phyloP scores from a whole-genome alignment of 371 early-diverging fungal genomes.

The Rhizopus microsporus region DNA sequence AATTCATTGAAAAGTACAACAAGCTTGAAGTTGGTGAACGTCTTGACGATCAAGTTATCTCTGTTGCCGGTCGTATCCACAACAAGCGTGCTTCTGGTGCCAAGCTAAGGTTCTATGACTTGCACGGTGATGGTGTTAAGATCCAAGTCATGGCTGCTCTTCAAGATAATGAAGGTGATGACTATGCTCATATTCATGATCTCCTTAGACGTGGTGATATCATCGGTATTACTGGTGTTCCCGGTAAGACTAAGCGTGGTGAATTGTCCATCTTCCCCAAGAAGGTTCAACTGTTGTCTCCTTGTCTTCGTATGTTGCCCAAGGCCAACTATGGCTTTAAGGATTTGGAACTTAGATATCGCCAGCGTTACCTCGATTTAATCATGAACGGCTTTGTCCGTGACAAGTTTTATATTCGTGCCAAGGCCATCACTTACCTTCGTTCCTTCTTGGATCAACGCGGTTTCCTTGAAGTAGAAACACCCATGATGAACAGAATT shows the following conservation, averaged over 20 bases:
- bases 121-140: slow-evolving; percentile 93
- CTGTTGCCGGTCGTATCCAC: slow-evolving; percentile 88
- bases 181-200: slow-evolving; percentile 82
- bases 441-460: slow-evolving; percentile 93
- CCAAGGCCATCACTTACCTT: slow-evolving; percentile 94
- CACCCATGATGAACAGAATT: slow-evolving; percentile 99
- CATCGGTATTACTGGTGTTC: slow-evolving; percentile 93
- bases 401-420: slow-evolving; percentile 91
- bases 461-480: slow-evolving; percentile 99
- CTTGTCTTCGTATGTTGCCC: slow-evolving; percentile 98
- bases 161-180: slow-evolving; percentile 73
- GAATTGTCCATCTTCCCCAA: slow-evolving; percentile 96
- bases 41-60: slow-evolving; percentile 67
- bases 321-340: slow-evolving; percentile 96
- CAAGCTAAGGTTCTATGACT: slow-evolving; percentile 95
- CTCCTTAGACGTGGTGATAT: slow-evolving; percentile 97
- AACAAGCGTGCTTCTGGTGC: slow-evolving; percentile 86
- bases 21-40: slow-evolving; percentile 74
- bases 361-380: slow-evolving; percentile 99
- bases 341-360: slow-evolving; percentile 96
- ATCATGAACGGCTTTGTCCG: slow-evolving; percentile 97
- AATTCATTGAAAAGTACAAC: slow-evolving; percentile 84
- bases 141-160: slow-evolving; percentile 94
- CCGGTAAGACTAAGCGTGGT: slow-evolving; percentile 94
- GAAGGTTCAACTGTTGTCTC: slow-evolving; percentile 86